These are phyloP conservation scores for Maudiozyma saulgeensis DNA, from an alignment of 805 yeast species.

Conservation along the genomic window DNA sequence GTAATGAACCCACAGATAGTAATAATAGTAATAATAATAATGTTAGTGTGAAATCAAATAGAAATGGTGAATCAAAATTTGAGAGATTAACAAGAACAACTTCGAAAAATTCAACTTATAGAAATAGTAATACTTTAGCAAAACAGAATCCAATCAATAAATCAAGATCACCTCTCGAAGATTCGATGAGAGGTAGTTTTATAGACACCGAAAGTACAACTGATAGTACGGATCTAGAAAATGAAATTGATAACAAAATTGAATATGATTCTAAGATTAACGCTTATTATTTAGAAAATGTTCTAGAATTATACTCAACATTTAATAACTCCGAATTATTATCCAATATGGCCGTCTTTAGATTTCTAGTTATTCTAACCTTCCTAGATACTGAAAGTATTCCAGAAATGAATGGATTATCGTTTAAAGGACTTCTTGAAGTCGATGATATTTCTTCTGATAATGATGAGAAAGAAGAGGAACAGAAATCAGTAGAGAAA, in stretches of 20 bases:
- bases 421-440: conserved; percentile 9
- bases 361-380: conserved; percentile 12
- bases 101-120: neutral
- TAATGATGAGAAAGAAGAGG: neutral
- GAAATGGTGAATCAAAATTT: neutral
- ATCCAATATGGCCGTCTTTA: conserved; percentile 11
- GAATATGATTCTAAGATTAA: conserved; percentile 2
- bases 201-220: conserved; percentile 1
- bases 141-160: neutral
- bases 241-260: neutral
- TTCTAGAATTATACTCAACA: conserved; percentile 8
- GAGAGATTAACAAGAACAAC: neutral
- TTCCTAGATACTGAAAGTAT: conserved; percentile 14
- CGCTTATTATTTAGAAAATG: conserved; percentile 7
- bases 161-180: neutral
- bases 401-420: conserved; percentile 10
- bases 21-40: neutral
- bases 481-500: neutral
- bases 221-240: neutral
- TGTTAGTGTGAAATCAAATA: neutral
- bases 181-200: too few species aligned
- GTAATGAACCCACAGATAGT: neutral
- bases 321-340: conserved; percentile 11
- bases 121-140: neutral
- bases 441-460: neutral